Evolutionary conservation across 345 rosid species (phyloP).

Genomic region (Hypericum perforatum): DNA sequence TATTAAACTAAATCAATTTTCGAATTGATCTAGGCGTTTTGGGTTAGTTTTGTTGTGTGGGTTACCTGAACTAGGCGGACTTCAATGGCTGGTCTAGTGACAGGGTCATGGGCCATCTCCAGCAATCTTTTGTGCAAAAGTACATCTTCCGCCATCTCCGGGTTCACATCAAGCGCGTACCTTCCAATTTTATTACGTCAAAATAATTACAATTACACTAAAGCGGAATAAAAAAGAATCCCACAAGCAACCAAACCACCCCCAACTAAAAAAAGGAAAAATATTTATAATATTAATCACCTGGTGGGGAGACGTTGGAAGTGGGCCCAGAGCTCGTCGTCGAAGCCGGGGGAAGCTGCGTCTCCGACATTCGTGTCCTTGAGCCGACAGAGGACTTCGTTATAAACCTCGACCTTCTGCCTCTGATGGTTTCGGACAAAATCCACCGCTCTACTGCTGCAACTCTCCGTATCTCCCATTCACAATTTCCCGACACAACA

Average conservation of each 20-base stretch:
- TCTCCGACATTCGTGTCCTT: constrained; percentile 28
- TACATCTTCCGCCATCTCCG: constrained; percentile 55
- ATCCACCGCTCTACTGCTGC: constrained; percentile 41
- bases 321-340: constrained; percentile 55
- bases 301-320: constrained; percentile 43
- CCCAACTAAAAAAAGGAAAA: too few species aligned
- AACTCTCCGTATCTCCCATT: constrained; percentile 49
- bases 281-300: too few species aligned
- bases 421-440: constrained; percentile 28
- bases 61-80: constrained; percentile 51
- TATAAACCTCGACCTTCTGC: constrained; percentile 37
- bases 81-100: constrained; percentile 47
- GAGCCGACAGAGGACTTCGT: constrained; percentile 38
- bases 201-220: neutral
- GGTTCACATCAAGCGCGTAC: constrained; percentile 55
- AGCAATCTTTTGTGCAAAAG: constrained; percentile 56
- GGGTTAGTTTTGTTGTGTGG: too few species aligned
- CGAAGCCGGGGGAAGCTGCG: constrained; percentile 30
- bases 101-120: constrained; percentile 36
- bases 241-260: neutral
- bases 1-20: too few species aligned
- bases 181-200: constrained; percentile 16
- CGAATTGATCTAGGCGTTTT: too few species aligned
- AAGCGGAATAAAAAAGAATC: neutral
- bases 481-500: neutral